A percentile compares a stretch with the other conserved stretches of the same genome.
Conservation (phyloP, 169 alveolate genomes). For the Cryptosporidium muris region DNA sequence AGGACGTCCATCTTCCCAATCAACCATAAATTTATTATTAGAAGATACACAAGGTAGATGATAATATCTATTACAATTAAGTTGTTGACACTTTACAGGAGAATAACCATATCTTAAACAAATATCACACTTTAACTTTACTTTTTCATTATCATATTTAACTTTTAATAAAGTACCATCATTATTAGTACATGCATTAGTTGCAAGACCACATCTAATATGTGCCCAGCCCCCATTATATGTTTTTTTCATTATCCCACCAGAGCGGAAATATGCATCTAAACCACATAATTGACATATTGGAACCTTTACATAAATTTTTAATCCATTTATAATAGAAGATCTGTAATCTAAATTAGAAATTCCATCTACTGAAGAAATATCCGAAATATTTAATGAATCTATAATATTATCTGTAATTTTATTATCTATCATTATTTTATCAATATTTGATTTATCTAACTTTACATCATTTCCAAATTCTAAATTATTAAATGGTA, state of each 20-base stretch:
- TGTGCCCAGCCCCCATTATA: conserved; percentile 60
- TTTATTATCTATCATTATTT: not conserved
- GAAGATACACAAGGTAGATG: conserved; percentile 64
- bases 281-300: conserved; percentile 65
- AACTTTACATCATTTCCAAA: not conserved
- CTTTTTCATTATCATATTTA: conserved; percentile 26
- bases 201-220: conserved; percentile 56
- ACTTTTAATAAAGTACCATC: conserved; percentile 52
- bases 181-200: conserved; percentile 16
- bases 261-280: conserved; percentile 54
- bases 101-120: conserved; percentile 39
- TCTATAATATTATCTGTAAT: conserved; percentile 7
- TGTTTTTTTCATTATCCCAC: conserved; percentile 67
- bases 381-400: not conserved
- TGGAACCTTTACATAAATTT: conserved; percentile 36
- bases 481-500: not conserved
- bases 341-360: too few relatives aligned
- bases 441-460: not conserved
- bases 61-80: conserved; percentile 21
- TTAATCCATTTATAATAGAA: not conserved
- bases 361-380: conserved; percentile 3
- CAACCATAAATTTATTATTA: conserved; percentile 42
- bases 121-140: conserved; percentile 51
- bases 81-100: conserved; percentile 48
- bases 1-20: conserved; percentile 55